Evolutionary conservation across 148 eudicot genomes (phyloP), one percentile per base, ranked within the genome.

Genomic region (Simmondsia chinensis): DNA sequence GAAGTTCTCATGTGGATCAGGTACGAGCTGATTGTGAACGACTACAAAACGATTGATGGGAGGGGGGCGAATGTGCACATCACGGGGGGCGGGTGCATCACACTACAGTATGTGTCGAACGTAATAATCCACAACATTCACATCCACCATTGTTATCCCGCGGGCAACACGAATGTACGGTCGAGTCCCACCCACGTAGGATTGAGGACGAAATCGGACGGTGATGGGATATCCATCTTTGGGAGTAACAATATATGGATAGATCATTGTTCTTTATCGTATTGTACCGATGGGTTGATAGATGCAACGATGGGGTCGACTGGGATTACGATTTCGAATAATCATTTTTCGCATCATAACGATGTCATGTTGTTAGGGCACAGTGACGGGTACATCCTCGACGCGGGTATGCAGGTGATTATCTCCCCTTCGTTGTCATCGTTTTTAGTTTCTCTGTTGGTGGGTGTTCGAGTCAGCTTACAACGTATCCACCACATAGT

Each of bases 51-150:
- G 2, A 57, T 78, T 16, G 85, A 78, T 25, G 85, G 85, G 7
- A 57, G 85, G 4, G 85, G 85, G 2, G 75, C 67, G 1, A 51
- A 63, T 12, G 71, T 78, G 2, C 74, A 57, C 14, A 32, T 78
- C n/a, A 71, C 85, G 0, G 85, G 80, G 2, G 85, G 80, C 3
- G 85, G 85, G n/a, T 78, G 85, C 39, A 54, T 78, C 33, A 74
- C 77, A 0, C 38, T 78, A 9, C 80, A 78, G 62, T 71, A 74
- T 25, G 65, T 78, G 1, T 64, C 72, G 13, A 67, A 78, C 23
- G 28, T 78, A 4, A 78, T 78, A 2, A 74, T 78, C 37, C 80
- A 74, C 56, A 78, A 74, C 53, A 61, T 78, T 17, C 70, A 71
- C 20, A 20, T 78, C 36, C 79, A 66, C 45, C 60, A 71, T 26